Percentiles rank a stretch among this genome's conserved stretches.
Evolutionary conservation across 768 basidiomycete species (phyloP).

Genomic region (Lentinula raphanica): DNA sequence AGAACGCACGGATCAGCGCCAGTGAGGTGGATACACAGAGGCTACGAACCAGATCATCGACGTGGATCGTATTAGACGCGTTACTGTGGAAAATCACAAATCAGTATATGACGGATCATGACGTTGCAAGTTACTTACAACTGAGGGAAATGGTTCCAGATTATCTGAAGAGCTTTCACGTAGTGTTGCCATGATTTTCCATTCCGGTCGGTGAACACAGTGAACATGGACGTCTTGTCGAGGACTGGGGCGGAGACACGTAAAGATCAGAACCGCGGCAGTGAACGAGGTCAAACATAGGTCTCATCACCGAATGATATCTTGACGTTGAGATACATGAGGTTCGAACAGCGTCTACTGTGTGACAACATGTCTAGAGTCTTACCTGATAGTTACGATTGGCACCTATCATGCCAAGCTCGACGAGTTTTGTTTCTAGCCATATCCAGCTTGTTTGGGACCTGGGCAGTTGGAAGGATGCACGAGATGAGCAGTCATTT

Average conservation of each 20-base stretch:
- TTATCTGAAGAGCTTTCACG: conserved; percentile 77
- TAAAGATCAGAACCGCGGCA: conserved; percentile 1
- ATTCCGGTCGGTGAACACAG: conserved; percentile 71
- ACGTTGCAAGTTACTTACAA: conserved; percentile 49
- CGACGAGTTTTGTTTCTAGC: conserved; percentile 83
- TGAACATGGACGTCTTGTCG: conserved; percentile 88
- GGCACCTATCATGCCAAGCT: conserved; percentile 78
- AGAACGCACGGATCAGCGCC: background rate
- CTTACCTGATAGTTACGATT: conserved; percentile 65
- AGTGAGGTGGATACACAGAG: background rate
- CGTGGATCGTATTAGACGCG: conserved; percentile 74
- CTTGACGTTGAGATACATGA: background rate
- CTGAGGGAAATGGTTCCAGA: conserved; percentile 84
- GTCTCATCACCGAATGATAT: conserved; percentile 7
- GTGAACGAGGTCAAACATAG: background rate
- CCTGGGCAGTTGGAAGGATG: too few species aligned
- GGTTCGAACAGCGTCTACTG: background rate
- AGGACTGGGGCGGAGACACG: conserved; percentile 43
- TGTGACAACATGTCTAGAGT: background rate
- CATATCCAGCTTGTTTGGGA: conserved; percentile 86
- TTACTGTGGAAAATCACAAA: conserved; percentile 32
- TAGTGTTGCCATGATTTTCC: conserved; percentile 73
- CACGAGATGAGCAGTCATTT: too few species aligned
- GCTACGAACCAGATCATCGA: conserved; percentile 70
- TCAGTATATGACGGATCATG: background rate